These are phyloP conservation scores for Populus hybrid DNA, from an alignment of 441 rosid species.

Conservation along the genomic window DNA sequence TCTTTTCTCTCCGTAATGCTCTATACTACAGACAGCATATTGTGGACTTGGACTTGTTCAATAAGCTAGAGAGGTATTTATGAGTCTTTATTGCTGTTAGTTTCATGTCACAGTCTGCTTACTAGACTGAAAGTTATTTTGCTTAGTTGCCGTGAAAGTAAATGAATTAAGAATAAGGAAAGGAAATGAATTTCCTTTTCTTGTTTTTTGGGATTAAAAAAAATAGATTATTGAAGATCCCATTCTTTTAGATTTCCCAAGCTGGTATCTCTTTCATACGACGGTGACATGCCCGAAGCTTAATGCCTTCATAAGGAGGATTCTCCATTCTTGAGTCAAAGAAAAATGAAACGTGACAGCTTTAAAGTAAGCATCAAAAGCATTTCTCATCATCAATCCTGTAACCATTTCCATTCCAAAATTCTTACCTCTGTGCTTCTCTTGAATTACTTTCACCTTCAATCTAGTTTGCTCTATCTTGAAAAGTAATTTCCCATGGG, in stretches of 20 bases:
- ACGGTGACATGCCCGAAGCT: not conserved
- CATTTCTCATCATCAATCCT: not conserved
- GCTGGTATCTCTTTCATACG: slow-evolving; percentile 5
- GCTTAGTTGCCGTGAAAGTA: not conserved
- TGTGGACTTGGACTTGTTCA: slow-evolving; percentile 13
- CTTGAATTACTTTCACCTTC: not conserved
- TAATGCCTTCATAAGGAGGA: not conserved
- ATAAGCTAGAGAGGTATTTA: slow-evolving; percentile 31
- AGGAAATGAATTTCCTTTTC: too few species aligned
- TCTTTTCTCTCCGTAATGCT: not conserved
- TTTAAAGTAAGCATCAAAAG: not conserved
- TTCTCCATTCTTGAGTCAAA: not conserved
- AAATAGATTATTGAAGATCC: not conserved
- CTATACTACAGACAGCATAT: not conserved
- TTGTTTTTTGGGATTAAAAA: not conserved
- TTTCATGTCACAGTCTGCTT: slow-evolving; percentile 51
- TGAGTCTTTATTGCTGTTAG: slow-evolving; percentile 53
- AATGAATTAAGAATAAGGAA: too few species aligned
- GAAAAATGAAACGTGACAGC: not conserved
- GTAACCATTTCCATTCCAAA: too few species aligned
- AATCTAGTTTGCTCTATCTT: not conserved
- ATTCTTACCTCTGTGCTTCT: not conserved
- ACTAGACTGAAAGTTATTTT: not conserved
- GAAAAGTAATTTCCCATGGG: not conserved
- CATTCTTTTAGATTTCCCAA: slow-evolving; percentile 7